phyloP scores from a whole-genome alignment of 2,329 filamentous ascomycete species.

The Exophiala viscosa region DNA sequence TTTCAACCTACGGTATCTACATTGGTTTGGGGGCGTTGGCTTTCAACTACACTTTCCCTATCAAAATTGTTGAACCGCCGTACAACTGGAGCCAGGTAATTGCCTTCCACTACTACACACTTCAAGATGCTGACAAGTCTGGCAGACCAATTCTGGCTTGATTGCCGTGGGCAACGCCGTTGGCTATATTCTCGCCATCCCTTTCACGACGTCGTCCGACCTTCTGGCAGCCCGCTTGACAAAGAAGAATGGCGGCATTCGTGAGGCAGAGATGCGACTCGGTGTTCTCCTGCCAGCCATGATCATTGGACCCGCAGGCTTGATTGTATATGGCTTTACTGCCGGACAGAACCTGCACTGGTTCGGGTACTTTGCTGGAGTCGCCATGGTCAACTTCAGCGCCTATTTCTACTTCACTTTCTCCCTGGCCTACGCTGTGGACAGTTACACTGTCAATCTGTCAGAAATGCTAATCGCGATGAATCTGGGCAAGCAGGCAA shows the following conservation, averaged over 20 bases:
- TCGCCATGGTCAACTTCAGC: conserved; percentile 48
- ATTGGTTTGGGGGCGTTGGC: conserved; percentile 49
- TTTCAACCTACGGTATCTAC: conserved; percentile 49
- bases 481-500: conserved; percentile 56
- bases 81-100: conserved; percentile 39
- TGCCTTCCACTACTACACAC: not conserved
- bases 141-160: conserved; percentile 43
- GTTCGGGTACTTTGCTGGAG: conserved; percentile 48
- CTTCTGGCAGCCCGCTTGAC: conserved; percentile 38
- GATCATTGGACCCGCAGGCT: conserved; percentile 32
- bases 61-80: conserved; percentile 40
- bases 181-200: conserved; percentile 42
- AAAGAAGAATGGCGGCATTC: conserved; percentile 37
- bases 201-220: conserved; percentile 43
- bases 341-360: conserved; percentile 34
- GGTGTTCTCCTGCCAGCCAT: conserved; percentile 34
- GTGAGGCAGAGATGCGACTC: conserved; percentile 42
- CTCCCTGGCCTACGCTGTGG: conserved; percentile 59
- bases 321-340: conserved; percentile 35
- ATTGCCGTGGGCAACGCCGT: conserved; percentile 40
- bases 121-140: not conserved
- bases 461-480: conserved; percentile 61
- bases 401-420: conserved; percentile 57
- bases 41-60: conserved; percentile 51
- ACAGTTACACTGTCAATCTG: conserved; percentile 57